Base-by-base conservation (phyloP, 805 yeast genomes). In the Komagataella populi region DNA sequence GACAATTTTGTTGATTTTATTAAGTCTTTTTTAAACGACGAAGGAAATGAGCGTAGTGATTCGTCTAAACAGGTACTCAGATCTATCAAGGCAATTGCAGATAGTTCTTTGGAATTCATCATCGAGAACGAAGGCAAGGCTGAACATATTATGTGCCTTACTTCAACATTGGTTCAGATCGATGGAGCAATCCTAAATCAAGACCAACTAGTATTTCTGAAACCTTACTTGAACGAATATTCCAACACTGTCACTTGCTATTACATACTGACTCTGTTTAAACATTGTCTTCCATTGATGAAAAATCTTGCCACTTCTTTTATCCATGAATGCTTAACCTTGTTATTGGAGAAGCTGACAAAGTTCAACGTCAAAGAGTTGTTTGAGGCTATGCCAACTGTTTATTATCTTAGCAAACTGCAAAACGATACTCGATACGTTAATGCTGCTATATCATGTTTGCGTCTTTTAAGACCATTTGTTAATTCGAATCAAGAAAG, bases 361-460 rank as follows among this genome's bases (percentile, higher is more conserved):
- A 82, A 77, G 54, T 76, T 83, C 64, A 76, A 72, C 50, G 71
- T 73, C 0, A 70, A 62, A 52, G 93, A 86, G 56, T 63, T 87
- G 6, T 77, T 77, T n/a, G 82, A 81, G 59, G 95, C 91, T 0
- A 74, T 87, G 62, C 88, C 89, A 1, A 72, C 87, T 52, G 64
- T 79, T 3, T 81, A 88, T 84, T 63, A 63, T 6, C 66, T 86
- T 0, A 72, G 85, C 2, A 59, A 55, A 2, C 64, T 75, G 57
- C 69, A 72, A 45, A 65, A 70, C 1, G 79, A 77, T 49, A 71
- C 75, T 0, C 52, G 59, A 0, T 76, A 77, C 54, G 57, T 86
- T 0, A 77, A 74, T 55, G 90, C 90, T 0, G 77, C 87, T 17
- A 65, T 79, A 0, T 79, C 89, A 0, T 78, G 88, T 45, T 61